These are phyloP conservation scores for Fistulina hepatica DNA, from an alignment of 1,284 basidiomycete genomes.

Conservation along the genomic window DNA sequence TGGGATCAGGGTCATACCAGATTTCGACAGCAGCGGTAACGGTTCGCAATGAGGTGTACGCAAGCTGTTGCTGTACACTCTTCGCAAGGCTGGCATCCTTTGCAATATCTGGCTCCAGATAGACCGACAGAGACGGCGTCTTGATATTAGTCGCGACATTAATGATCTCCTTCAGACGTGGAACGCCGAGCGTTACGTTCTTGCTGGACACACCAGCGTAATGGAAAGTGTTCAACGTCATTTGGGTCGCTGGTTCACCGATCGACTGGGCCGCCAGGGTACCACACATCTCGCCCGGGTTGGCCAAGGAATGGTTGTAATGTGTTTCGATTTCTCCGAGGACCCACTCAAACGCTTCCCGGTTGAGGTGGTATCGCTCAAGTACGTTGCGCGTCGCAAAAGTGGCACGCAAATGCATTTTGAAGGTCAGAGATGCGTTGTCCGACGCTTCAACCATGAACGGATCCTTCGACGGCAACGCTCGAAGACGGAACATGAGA, in stretches of 20 bases:
- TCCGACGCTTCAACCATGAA: constrained; percentile 71
- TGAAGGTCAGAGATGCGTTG: constrained; percentile 89
- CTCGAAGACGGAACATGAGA: constrained; percentile 53
- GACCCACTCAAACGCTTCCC: constrained; percentile 96
- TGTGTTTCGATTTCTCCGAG: constrained; percentile 92
- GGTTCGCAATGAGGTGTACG: constrained; percentile 90
- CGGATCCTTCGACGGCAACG: constrained; percentile 80
- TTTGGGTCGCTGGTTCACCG: constrained; percentile 98
- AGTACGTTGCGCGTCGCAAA: constrained; percentile 78
- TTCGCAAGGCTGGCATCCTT: constrained; percentile 60
- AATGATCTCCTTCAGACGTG: constrained; percentile 97
- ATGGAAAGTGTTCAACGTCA: constrained; percentile 98
- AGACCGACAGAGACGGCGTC: constrained; percentile 91
- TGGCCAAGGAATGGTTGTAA: constrained; percentile 85
- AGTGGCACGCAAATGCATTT: constrained; percentile 84
- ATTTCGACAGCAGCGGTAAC: constrained; percentile 96
- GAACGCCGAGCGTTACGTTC: constrained; percentile 97
- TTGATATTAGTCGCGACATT: constrained; percentile 99
- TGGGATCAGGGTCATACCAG: constrained; percentile 95
- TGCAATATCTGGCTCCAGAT: constrained; percentile 68
- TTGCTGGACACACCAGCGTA: constrained; percentile 98
- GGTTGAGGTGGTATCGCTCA: constrained; percentile 78
- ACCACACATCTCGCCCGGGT: constrained; percentile 99
- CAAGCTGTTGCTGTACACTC: constrained; percentile 85
- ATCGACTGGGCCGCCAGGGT: constrained; percentile 97